phyloP scores from a whole-genome alignment of 1,139 yeast genomes.

The Blastobotrys ciferrii region DNA sequence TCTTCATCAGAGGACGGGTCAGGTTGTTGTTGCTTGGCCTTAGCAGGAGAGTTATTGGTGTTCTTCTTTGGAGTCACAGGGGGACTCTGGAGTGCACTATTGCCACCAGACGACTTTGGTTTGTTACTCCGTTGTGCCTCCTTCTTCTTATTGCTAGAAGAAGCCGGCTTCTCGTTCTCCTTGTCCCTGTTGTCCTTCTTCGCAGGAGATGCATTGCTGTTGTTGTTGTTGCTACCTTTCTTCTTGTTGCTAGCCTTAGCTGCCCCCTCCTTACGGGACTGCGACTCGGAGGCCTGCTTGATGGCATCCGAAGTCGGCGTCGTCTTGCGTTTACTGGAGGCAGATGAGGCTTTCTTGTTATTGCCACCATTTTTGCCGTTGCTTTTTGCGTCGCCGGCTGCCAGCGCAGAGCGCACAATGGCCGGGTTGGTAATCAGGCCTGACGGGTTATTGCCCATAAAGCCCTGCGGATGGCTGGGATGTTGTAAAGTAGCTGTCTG shows the following conservation, averaged over 20 bases:
- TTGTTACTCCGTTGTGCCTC: neutral
- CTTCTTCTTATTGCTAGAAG: constrained; percentile 6
- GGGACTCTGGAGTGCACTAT: constrained; percentile 10
- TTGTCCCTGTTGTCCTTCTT: constrained; percentile 5
- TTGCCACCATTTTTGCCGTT: constrained; percentile 1
- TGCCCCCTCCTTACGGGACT: neutral
- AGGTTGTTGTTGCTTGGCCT: neutral
- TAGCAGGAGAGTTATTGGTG: constrained; percentile 2
- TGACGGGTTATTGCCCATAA: neutral
- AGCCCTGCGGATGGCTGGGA: constrained; percentile 7
- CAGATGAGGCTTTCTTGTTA: constrained; percentile 4
- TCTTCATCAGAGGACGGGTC: constrained; percentile 4
- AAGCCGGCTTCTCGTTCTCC: constrained; percentile 7
- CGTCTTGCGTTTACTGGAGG: constrained; percentile 2
- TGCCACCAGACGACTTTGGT: constrained; percentile 9
- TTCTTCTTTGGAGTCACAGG: constrained; percentile 15
- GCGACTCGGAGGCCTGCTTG: neutral
- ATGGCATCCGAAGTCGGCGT: constrained; percentile 12
- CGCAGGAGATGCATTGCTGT: constrained; percentile 9
- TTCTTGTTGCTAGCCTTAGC: constrained; percentile 7
- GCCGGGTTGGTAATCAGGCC: constrained; percentile 31
- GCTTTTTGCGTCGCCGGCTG: constrained; percentile 12
- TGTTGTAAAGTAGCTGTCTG: constrained; percentile 6
- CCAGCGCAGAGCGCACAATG: constrained; percentile 31
- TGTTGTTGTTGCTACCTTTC: constrained; percentile 9